These are phyloP conservation scores for Trametes pubescens DNA, from an alignment of 1,284 basidiomycete genomes.

Conservation along the genomic window DNA sequence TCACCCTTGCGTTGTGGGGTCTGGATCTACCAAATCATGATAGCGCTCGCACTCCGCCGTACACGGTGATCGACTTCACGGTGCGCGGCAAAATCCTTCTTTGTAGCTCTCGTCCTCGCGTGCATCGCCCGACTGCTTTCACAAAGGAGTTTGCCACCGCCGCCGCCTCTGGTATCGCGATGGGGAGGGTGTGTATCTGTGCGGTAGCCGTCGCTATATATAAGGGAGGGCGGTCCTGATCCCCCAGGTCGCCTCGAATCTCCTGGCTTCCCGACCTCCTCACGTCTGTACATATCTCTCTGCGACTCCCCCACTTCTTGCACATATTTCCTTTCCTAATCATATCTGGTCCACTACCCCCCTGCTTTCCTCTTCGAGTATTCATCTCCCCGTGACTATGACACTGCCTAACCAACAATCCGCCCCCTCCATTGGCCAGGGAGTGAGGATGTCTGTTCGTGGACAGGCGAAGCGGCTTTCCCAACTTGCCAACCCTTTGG, in stretches of 20 bases:
- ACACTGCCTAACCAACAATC: too few species aligned
- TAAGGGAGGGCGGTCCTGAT: background rate
- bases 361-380: too few species aligned
- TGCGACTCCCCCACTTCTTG: background rate
- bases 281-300: background rate
- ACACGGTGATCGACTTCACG: too few species aligned
- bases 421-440: too few species aligned
- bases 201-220: background rate
- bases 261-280: background rate
- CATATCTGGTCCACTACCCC: background rate
- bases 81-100: background rate
- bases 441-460: too few species aligned
- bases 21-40: too few species aligned
- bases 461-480: too few species aligned
- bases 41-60: too few species aligned
- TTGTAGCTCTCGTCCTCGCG: background rate
- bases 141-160: background rate
- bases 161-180: background rate
- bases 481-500: too few species aligned
- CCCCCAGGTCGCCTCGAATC: background rate
- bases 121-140: background rate
- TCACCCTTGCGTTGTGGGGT: too few species aligned
- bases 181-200: background rate
- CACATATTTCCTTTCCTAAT: background rate
- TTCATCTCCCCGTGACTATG: background rate